Base-by-base conservation (phyloP, 169 alveolate genomes). In the Besnoitia besnoiti region DNA sequence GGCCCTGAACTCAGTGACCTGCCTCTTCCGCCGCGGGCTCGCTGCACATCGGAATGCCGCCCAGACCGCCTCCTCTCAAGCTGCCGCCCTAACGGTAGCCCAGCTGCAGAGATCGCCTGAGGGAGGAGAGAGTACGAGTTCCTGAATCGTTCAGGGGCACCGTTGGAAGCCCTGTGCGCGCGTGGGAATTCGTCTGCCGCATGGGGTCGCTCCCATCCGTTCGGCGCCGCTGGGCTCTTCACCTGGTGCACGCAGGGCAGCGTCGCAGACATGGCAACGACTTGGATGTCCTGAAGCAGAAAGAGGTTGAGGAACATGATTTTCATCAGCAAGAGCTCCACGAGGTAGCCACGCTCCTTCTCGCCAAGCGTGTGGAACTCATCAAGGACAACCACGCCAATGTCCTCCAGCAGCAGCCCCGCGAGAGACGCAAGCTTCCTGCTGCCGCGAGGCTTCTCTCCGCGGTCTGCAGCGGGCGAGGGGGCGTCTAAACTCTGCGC, bases 181-280 rank as follows among this genome's bases (percentile, higher is more conserved):
- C n/a, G n/a, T n/a, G n/a, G n/a, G n/a, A n/a, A n/a, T n/a, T n/a
- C n/a, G n/a, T n/a, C n/a, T n/a, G n/a, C n/a, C n/a, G n/a, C n/a
- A n/a, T n/a, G n/a, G n/a, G n/a, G n/a, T n/a, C n/a, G n/a, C n/a
- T n/a, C n/a, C n/a, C n/a, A n/a, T n/a, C n/a, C n/a, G n/a, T n/a
- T n/a, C 27, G 30, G 24, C 3, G n/a, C 67, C 27, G 33, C 12
- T 5, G 12, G n/a, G 67, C 67, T 55, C 67, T 55, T 55, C 1
- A 19, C 67, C 55, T 8, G 5, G 55, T 49, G 55, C 55, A 49
- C 55, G 55, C 14, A 49, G 30, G 98, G 97, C 19, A 97, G 94
- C 49, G 98, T 97, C 42, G 98, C 98, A 39, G 97, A 94, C 98
- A 97, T 96, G 61, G 96, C 98, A 40, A 97, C 95, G 37, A 97